Evolutionary conservation across 257 asterid genomes (phyloP), one percentile per base, ranked within the genome.

Genomic region (Ligustrum vulgare): DNA sequence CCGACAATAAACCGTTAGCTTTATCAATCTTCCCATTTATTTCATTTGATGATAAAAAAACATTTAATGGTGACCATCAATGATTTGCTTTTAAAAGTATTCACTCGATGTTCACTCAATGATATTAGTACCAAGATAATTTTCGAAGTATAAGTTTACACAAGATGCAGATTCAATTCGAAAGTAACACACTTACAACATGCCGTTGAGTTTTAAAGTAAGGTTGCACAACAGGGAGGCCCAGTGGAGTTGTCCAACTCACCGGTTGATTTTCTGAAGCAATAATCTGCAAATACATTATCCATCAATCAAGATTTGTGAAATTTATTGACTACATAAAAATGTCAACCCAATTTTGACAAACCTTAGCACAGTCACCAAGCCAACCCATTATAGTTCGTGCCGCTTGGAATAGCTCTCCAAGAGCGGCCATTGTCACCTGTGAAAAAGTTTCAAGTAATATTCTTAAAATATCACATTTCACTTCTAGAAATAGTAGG

Each of bases 331-430:
- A 73, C 25, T 72, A 36, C 31, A 49, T 13, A 22, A 78, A 37
- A 78, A 69, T 32, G 22, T 9, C 60, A 51, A 3, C 25, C 23
- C 72, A 75, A 45, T 72, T 79, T 39, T n/a, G 41, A 82, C 82
- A 77, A 69, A 93, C 98, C 97, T 91, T 94, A 35, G 98, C 98
- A 90, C 98, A 94, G 79, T 94, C 97, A 75, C 96, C 93, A 72
- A 94, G 98, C 98, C 98, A 94, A 64, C 83, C 89, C 98, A 94
- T 94, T 85, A 91, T 94, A 70, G 86, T 89, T 45, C 98, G 97
- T 77, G 98, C 98, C 67, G 95, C 97, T 89, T 90, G 90, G 82
- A 94, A 94, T 80, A 94, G 80, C 83, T 91, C 97, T 56, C 88
- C 97, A 56, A 94, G 93, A 41, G 98, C 98, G 20, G 96, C 85